phyloP scores from a whole-genome alignment of 1,284 basidiomycete genomes.

The Tetrapyrgos nigripes region DNA sequence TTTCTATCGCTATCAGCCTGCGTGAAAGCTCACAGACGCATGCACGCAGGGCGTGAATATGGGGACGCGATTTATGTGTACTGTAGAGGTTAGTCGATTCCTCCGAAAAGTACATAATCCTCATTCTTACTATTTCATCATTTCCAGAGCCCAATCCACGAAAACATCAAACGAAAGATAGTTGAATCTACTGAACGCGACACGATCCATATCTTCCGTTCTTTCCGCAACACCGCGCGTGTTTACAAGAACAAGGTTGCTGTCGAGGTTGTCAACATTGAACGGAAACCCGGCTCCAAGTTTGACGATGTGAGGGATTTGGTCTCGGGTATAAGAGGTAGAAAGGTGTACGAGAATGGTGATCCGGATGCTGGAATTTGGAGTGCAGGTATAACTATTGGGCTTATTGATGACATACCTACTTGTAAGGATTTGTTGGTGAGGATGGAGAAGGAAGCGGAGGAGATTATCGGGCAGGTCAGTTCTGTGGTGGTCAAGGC shows the following conservation, averaged over 20 bases:
- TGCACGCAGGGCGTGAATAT: conserved; percentile 77
- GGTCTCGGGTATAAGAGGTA: conserved; percentile 82
- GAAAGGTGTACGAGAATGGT: conserved; percentile 83
- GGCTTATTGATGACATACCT: conserved; percentile 88
- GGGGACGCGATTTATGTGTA: conserved; percentile 92
- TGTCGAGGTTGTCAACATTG: conserved; percentile 82
- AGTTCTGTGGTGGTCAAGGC: conserved; percentile 46
- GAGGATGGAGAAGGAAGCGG: conserved; percentile 81
- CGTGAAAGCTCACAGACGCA: conserved; percentile 1
- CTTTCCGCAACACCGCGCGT: conserved; percentile 85
- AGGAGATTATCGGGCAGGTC: conserved; percentile 70
- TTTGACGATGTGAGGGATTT: conserved; percentile 88
- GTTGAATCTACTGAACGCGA: conserved; percentile 84
- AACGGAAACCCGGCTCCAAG: conserved; percentile 83
- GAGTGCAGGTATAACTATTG: conserved; percentile 81
- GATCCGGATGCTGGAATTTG: conserved; percentile 91
- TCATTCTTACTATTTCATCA: conserved; percentile 11
- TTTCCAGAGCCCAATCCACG: conserved; percentile 85
- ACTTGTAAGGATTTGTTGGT: conserved; percentile 80
- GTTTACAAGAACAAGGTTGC: conserved; percentile 90
- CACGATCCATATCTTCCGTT: conserved; percentile 90
- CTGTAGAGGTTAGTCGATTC: conserved; percentile 70
- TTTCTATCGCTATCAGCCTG: conserved; percentile 5
- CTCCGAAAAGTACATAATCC: conserved; percentile 15
- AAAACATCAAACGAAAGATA: conserved; percentile 91